phyloP scores from a whole-genome alignment of 2,329 filamentous ascomycete genomes.

The Trichoderma simmonsii region DNA sequence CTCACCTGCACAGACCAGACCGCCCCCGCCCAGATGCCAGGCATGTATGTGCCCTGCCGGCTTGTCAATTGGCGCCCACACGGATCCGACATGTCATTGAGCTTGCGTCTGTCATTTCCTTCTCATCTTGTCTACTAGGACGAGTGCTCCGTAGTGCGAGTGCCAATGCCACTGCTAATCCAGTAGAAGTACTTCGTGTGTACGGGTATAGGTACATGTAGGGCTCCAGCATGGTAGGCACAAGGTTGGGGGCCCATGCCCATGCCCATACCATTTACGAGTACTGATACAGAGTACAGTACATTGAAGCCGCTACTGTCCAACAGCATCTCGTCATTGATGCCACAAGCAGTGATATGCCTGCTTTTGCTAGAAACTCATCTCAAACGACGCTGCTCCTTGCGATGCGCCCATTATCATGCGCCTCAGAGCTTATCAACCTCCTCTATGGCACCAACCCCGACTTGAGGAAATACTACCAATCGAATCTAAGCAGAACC shows the following conservation, averaged over 20 bases:
- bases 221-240: background rate
- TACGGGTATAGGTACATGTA: background rate
- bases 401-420: background rate
- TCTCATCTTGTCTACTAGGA: background rate
- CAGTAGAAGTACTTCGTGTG: background rate
- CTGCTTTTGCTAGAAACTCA: background rate
- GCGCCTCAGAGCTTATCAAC: background rate
- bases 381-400: background rate
- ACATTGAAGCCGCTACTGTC: background rate
- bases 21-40: constrained; percentile 3
- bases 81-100: constrained; percentile 5
- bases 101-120: background rate
- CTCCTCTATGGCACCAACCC: background rate
- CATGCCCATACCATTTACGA: background rate
- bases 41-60: constrained; percentile 6
- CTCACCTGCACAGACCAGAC: constrained; percentile 14
- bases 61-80: background rate
- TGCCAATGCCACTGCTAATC: background rate
- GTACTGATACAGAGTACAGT: background rate
- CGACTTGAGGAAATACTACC: background rate
- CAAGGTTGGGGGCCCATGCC: background rate
- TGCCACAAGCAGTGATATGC: background rate
- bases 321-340: background rate
- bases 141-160: background rate
- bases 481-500: background rate